Evolutionary conservation across 345 rosid species (phyloP).

Genomic region (Gossypium anomalum): DNA sequence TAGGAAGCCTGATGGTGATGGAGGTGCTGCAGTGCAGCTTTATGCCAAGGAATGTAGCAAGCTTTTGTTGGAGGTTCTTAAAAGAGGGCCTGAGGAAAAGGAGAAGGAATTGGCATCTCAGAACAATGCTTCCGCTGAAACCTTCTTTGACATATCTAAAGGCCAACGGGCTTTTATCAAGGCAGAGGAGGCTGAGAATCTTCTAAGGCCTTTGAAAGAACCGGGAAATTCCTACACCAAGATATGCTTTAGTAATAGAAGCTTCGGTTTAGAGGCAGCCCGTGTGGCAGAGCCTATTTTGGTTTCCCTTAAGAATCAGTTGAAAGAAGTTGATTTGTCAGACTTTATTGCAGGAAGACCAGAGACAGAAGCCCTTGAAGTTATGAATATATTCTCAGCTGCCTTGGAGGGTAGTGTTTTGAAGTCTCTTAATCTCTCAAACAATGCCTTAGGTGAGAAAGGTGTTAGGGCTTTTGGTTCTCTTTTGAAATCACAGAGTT

Average conservation of each 20-base stretch:
- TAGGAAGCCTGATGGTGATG: constrained; percentile 93
- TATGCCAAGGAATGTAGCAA: constrained; percentile 94
- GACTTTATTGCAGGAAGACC: constrained; percentile 91
- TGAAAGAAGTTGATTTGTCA: constrained; percentile 83
- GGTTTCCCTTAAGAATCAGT: constrained; percentile 59
- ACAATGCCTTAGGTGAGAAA: constrained; percentile 91
- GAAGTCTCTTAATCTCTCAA: constrained; percentile 66
- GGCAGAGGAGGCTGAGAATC: constrained; percentile 73
- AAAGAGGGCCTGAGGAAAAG: constrained; percentile 48
- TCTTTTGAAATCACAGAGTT: constrained; percentile 64
- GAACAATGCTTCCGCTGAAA: constrained; percentile 30
- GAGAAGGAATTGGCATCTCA: constrained; percentile 23
- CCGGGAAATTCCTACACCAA: constrained; percentile 67
- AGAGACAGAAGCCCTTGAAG: constrained; percentile 81
- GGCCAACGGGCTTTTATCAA: constrained; percentile 68
- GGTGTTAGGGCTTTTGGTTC: constrained; percentile 81
- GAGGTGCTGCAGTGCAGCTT: constrained; percentile 89
- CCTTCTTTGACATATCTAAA: constrained; percentile 70
- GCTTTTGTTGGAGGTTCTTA: constrained; percentile 72
- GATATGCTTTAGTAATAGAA: constrained; percentile 88
- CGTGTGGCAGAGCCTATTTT: constrained; percentile 73
- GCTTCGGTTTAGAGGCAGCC: constrained; percentile 82
- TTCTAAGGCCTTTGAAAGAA: constrained; percentile 65
- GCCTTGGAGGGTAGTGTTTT: constrained; percentile 70
- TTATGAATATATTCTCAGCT: constrained; percentile 69